phyloP scores from a whole-genome alignment of 768 basidiomycete species.

The Boletellus sp. region DNA sequence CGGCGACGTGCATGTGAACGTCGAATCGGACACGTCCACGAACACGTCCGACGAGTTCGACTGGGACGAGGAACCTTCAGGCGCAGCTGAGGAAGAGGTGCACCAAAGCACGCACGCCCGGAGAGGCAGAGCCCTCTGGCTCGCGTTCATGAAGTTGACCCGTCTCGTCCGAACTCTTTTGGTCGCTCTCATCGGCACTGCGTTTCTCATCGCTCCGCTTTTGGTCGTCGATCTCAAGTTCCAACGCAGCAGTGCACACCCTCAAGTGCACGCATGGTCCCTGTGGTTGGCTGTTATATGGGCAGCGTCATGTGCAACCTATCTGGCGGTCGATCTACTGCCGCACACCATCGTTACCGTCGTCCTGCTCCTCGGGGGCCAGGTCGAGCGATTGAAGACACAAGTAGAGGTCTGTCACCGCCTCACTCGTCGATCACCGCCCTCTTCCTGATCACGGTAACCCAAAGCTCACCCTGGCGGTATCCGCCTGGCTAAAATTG shows the following conservation, averaged over 20 bases:
- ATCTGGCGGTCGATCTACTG: constrained; percentile 59
- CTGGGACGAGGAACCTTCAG: constrained; percentile 57
- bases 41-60: constrained; percentile 69
- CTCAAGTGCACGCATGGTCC: constrained; percentile 61
- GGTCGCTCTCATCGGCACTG: constrained; percentile 54
- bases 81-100: constrained; percentile 29
- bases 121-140: constrained; percentile 60
- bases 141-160: constrained; percentile 64
- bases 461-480: constrained; percentile 58
- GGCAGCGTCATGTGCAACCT: constrained; percentile 59
- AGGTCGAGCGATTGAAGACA: constrained; percentile 62
- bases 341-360: constrained; percentile 54
- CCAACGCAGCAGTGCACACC: constrained; percentile 40
- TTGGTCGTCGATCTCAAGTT: constrained; percentile 67
- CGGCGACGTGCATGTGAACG: constrained; percentile 6
- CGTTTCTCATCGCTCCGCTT: constrained; percentile 65
- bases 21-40: constrained; percentile 42
- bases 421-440: not conserved
- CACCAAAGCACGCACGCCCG: constrained; percentile 44
- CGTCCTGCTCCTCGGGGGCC: constrained; percentile 53
- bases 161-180: constrained; percentile 56
- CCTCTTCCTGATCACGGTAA: not conserved
- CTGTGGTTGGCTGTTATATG: constrained; percentile 68
- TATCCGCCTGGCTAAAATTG: constrained; percentile 69
- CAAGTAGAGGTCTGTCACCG: constrained; percentile 55